Evolutionary conservation across 1,139 yeast genomes (phyloP).

Genomic region (Candida frijolesensis): DNA sequence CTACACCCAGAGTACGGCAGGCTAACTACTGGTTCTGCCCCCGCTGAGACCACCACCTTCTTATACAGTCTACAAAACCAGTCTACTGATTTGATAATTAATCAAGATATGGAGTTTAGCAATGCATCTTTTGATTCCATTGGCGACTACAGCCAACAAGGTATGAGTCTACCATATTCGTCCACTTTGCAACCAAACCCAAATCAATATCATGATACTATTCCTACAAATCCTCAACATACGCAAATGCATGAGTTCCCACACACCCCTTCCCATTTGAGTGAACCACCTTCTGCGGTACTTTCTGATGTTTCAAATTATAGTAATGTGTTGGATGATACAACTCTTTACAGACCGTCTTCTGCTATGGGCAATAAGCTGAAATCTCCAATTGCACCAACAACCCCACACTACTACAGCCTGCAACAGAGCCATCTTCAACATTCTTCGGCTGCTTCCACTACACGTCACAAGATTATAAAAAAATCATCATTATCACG

Average conservation of each 20-base stretch:
- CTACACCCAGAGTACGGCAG: slow-evolving; percentile 10
- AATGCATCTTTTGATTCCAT: slow-evolving; percentile 33
- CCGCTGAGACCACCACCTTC: slow-evolving; percentile 10
- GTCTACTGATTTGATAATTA: slow-evolving; percentile 23
- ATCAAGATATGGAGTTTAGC: slow-evolving; percentile 29
- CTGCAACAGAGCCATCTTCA: slow-evolving; percentile 8
- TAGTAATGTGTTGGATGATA: slow-evolving; percentile 5
- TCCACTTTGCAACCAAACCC: slow-evolving; percentile 1
- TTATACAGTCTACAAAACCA: slow-evolving; percentile 16
- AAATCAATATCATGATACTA: slow-evolving; percentile 7
- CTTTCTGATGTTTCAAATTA: slow-evolving; percentile 21
- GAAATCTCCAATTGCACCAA: slow-evolving; percentile 4
- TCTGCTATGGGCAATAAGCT: slow-evolving; percentile 4
- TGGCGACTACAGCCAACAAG: slow-evolving; percentile 22
- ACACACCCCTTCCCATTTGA: slow-evolving; percentile 1
- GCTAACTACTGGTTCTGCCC: slow-evolving; percentile 13
- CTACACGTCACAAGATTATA: slow-evolving; percentile 17
- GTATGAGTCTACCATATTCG: slow-evolving; percentile 7
- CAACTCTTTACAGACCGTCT: not conserved
- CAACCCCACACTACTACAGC: slow-evolving; percentile 7
- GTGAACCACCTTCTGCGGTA: slow-evolving; percentile 24
- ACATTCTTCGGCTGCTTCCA: slow-evolving; percentile 13
- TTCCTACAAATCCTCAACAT: slow-evolving; percentile 1
- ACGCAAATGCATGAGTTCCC: not conserved
- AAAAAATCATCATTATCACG: slow-evolving; percentile 26